Evolutionary conservation across 208 protist species (phyloP).

Genomic region (Leptomonas seymouri): DNA sequence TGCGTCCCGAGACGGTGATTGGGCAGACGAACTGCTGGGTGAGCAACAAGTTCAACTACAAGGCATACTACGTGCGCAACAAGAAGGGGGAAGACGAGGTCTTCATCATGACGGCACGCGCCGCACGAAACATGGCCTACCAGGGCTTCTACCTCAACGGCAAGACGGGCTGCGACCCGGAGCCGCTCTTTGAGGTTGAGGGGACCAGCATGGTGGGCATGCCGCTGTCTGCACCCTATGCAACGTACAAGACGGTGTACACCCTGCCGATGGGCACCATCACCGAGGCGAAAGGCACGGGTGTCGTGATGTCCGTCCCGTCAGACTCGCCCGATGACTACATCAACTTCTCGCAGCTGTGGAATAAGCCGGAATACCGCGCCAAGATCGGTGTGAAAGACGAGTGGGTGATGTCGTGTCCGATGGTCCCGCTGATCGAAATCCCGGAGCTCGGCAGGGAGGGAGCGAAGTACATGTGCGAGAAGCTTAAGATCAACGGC

Average conservation of each 20-base stretch:
- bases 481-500: constrained; percentile 96
- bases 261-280: constrained; percentile 99
- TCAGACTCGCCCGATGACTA: constrained; percentile 99
- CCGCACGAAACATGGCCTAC: constrained; percentile 96
- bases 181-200: constrained; percentile 88
- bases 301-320: constrained; percentile 98
- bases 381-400: constrained; percentile 94
- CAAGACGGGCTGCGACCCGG: constrained; percentile 64
- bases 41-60: constrained; percentile 96
- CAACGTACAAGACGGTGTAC: constrained; percentile 93
- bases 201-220: constrained; percentile 95
- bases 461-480: constrained; percentile 90
- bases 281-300: constrained; percentile 97
- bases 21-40: constrained; percentile 99
- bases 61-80: constrained; percentile 92
- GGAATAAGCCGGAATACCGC: constrained; percentile 94
- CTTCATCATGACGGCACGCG: constrained; percentile 95
- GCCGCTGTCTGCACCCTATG: constrained; percentile 92
- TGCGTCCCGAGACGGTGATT: constrained; percentile 99
- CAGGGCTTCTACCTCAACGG: constrained; percentile 94
- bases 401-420: constrained; percentile 96
- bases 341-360: constrained; percentile 96
- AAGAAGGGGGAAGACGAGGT: constrained; percentile 83
- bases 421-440: constrained; percentile 96
- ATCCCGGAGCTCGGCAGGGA: constrained; percentile 89